Percentiles rank a stretch among this genome's conserved stretches.
Conservation (phyloP, 2,329 filamentous ascomycete species). For the Dothistroma pini region DNA sequence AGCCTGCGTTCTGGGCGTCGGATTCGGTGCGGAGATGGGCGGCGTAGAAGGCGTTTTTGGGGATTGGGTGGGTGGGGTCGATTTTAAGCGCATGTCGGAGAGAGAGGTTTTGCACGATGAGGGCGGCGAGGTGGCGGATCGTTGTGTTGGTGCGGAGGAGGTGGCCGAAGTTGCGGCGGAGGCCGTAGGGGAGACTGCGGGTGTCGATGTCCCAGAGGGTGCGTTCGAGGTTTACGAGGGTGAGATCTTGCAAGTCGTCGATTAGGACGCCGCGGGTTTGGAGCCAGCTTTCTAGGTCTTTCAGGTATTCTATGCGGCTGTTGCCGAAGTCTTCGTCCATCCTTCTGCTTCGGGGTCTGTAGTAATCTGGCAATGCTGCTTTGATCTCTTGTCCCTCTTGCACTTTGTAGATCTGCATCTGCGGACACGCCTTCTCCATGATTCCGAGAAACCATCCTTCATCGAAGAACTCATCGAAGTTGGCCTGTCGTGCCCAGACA, state of each 20-base stretch:
- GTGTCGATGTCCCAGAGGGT: constrained; percentile 34
- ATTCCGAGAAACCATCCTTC: constrained; percentile 25
- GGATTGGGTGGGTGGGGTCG: constrained; percentile 29
- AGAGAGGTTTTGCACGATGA: constrained; percentile 34
- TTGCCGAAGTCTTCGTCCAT: constrained; percentile 21
- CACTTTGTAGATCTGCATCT: constrained; percentile 27
- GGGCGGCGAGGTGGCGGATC: constrained; percentile 34
- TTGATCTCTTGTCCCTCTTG: constrained; percentile 11
- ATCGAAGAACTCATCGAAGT: constrained; percentile 30
- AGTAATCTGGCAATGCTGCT: constrained; percentile 19
- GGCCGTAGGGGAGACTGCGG: constrained; percentile 21
- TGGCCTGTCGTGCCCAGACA: constrained; percentile 24
- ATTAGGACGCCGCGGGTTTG: neutral
- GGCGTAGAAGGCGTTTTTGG: constrained; percentile 36
- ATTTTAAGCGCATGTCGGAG: constrained; percentile 27
- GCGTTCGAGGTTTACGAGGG: constrained; percentile 29
- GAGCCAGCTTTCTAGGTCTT: constrained; percentile 4
- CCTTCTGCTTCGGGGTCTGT: constrained; percentile 23
- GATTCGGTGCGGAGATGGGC: constrained; percentile 39
- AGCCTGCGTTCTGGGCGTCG: constrained; percentile 35
- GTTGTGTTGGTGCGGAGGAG: constrained; percentile 27
- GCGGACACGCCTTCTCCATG: constrained; percentile 26
- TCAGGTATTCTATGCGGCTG: constrained; percentile 17
- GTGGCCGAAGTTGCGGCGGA: constrained; percentile 31
- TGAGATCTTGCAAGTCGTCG: constrained; percentile 5